These are phyloP conservation scores for Coprinopsis sp. DNA, from an alignment of 768 basidiomycete genomes.

Conservation along the genomic window DNA sequence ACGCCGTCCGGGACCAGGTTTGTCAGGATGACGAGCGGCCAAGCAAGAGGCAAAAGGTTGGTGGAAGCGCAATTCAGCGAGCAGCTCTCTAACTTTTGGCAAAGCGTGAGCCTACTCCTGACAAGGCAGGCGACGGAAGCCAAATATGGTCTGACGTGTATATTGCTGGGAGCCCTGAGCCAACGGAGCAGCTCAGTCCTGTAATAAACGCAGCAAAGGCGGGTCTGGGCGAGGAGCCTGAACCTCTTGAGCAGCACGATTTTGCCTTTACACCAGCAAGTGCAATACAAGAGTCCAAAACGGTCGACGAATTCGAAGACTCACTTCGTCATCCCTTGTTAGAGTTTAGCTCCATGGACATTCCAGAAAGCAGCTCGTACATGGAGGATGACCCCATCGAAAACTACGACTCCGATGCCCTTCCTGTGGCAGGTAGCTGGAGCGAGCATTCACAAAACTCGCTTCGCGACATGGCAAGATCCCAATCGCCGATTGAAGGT, in stretches of 20 bases:
- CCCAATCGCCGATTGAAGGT: background rate
- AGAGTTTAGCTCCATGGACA: conserved; percentile 10
- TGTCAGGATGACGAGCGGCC: background rate
- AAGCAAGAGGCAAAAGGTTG: too few relatives aligned
- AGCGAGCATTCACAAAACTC: conserved; percentile 1
- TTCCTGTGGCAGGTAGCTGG: background rate
- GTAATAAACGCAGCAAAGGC: too few relatives aligned
- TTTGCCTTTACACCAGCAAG: too few relatives aligned
- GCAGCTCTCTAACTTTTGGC: too few relatives aligned
- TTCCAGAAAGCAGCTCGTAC: conserved; percentile 5
- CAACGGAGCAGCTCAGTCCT: too few relatives aligned
- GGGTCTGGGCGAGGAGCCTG: too few relatives aligned
- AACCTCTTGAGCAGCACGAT: too few relatives aligned
- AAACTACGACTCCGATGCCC: background rate
- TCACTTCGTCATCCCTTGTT: background rate
- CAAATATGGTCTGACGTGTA: too few relatives aligned
- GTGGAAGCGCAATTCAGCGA: too few relatives aligned
- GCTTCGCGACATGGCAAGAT: background rate
- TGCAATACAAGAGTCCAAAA: background rate
- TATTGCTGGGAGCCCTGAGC: too few relatives aligned
- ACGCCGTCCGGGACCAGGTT: background rate
- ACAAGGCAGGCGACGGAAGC: too few relatives aligned
- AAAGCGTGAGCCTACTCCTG: too few relatives aligned
- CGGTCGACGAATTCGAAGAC: background rate
- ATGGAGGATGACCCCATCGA: background rate